phyloP scores from a whole-genome alignment of 352 stramenopile species.

The Phytophthora pistaciae region DNA sequence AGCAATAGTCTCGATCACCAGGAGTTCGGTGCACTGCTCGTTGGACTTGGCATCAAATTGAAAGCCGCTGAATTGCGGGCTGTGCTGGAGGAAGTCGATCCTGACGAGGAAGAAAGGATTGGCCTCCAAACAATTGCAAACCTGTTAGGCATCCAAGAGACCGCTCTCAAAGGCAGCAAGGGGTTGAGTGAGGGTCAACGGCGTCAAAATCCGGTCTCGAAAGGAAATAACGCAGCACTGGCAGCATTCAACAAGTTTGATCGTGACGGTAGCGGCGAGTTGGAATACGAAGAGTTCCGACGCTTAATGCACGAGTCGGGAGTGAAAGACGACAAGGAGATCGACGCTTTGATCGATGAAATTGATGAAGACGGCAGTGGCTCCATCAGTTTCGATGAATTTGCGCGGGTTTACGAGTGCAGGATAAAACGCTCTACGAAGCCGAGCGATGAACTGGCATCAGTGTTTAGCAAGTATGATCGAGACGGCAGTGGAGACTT shows the following conservation, averaged over 20 bases:
- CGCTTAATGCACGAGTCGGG: constrained; percentile 65
- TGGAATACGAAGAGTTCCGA: constrained; percentile 59
- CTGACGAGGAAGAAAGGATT: constrained; percentile 53
- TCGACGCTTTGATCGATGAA: constrained; percentile 46
- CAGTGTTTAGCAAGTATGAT: constrained; percentile 33
- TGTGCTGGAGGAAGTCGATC: constrained; percentile 53
- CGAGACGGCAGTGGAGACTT: constrained; percentile 53
- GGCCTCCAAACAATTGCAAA: constrained; percentile 55
- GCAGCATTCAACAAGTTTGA: constrained; percentile 49
- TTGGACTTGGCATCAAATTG: constrained; percentile 67
- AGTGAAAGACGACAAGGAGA: constrained; percentile 43
- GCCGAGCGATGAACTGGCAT: neutral
- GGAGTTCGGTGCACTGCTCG: constrained; percentile 67
- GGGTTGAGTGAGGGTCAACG: constrained; percentile 6
- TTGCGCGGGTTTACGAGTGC: constrained; percentile 21
- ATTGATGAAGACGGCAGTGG: constrained; percentile 49
- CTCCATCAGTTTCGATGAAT: constrained; percentile 53
- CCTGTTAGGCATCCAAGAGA: constrained; percentile 24
- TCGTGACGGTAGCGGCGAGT: constrained; percentile 49
- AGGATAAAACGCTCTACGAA: neutral
- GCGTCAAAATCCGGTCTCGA: constrained; percentile 2
- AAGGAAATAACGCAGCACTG: constrained; percentile 15
- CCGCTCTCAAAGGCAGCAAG: neutral
- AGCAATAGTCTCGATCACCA: constrained; percentile 61
- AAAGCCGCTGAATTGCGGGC: constrained; percentile 46